These are phyloP conservation scores for Clonostachys chloroleuca DNA, from an alignment of 2,329 filamentous ascomycete genomes.

Conservation along the genomic window DNA sequence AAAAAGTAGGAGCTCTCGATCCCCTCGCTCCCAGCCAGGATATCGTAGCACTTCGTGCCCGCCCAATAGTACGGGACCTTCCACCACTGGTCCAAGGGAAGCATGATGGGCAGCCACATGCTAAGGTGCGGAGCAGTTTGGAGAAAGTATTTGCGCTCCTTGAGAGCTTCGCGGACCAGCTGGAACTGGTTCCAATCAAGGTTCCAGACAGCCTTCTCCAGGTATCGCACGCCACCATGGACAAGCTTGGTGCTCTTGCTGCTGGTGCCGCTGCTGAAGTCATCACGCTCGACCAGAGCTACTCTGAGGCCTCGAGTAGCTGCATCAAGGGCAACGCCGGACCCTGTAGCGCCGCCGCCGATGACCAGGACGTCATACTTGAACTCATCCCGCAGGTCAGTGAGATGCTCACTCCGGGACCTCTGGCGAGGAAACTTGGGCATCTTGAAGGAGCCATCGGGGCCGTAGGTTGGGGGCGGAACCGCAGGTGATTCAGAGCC, in stretches of 20 bases:
- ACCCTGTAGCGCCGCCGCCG: slow-evolving; percentile 67
- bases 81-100: slow-evolving; percentile 72
- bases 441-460: slow-evolving; percentile 63
- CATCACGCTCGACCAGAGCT: slow-evolving; percentile 67
- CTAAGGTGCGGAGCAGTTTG: slow-evolving; percentile 72
- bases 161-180: slow-evolving; percentile 67
- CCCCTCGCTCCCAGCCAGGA: slow-evolving; percentile 79
- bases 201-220: slow-evolving; percentile 74
- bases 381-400: slow-evolving; percentile 45
- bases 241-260: slow-evolving; percentile 75
- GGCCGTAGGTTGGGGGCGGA: slow-evolving; percentile 64
- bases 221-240: slow-evolving; percentile 70
- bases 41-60: slow-evolving; percentile 79
- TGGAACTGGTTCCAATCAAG: slow-evolving; percentile 70
- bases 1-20: slow-evolving; percentile 88
- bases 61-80: slow-evolving; percentile 75
- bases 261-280: slow-evolving; percentile 70
- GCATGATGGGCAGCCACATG: slow-evolving; percentile 71
- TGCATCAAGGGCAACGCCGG: slow-evolving; percentile 68
- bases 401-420: slow-evolving; percentile 60
- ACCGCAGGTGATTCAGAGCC: slow-evolving; percentile 65
- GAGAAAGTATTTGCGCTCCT: slow-evolving; percentile 71
- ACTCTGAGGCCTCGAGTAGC: slow-evolving; percentile 68
- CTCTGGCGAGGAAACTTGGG: slow-evolving; percentile 63
- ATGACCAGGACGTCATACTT: slow-evolving; percentile 69